Base-by-base conservation (phyloP, 2,329 filamentous ascomycete genomes). In the Scedosporium boydii region DNA sequence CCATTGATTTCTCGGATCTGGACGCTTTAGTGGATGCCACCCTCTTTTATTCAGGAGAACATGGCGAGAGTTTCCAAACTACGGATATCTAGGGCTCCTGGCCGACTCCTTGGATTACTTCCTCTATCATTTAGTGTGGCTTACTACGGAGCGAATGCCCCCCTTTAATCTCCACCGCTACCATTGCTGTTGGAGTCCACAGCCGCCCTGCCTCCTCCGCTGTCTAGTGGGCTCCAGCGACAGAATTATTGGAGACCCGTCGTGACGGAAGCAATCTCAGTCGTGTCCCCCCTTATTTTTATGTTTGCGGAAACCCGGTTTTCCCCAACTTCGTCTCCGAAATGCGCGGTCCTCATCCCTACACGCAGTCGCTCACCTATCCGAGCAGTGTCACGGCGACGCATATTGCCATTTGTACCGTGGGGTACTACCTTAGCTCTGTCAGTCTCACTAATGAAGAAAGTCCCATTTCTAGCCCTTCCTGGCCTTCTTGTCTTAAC, bases 261-360 rank as follows among this genome's bases (percentile, higher is more conserved):
- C 65, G 29, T 75, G 58, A 58, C 66, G 3, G 61, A 72, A 4
- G 73, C 66, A 9, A 67, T 74, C 23, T 62, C 71, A 1, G 71
- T 73, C 23, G 59, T 73, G 29, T 70, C 72, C 1, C 65, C 69
- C 3, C 63, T 75, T 6, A 67, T 77, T 41, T 77, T 77, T 58
- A 70, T 76, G 4, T 77, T 70, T 58, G 70, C 6, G 75, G 73
- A 21, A 73, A 73, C 0, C 70, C 74, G 0, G 72, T 69, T 18
- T 76, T 72, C 64, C 74, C 73, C 65, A 61, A 68, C 14, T 68
- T 75, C 26, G 68, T 64, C 0, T 67, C 73, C 16, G 73, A 75
- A 63, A 75, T 75, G 73, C 66, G 69, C 1, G 67, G 74, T 7
- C 73, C 72, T 0, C 60, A 60, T 9, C 57, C 65, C 6, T 75